Base-by-base conservation (phyloP, 2,329 filamentous ascomycete genomes). In the Botrytis deweyae region DNA sequence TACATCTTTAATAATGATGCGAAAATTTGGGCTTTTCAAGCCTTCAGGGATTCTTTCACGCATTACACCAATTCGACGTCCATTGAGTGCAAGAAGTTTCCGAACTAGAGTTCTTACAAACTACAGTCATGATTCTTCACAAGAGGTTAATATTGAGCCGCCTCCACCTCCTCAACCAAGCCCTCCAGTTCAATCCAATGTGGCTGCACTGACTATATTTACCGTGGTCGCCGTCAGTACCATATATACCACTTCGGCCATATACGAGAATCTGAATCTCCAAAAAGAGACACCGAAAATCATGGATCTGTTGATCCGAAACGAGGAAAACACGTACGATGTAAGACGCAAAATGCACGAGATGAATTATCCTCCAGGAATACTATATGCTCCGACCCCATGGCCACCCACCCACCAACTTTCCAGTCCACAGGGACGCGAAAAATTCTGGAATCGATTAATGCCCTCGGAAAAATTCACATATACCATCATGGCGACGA, bases 291-390 rank as follows among this genome's bases (percentile, higher is more conserved):
- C 52, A 3, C 68, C 42, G 1, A 70, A 38, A 40, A 25, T 70
- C 16, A 14, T 70, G 29, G 10, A 33, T 18, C 20, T 63, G 33
- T 46, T 63, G 9, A 22, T 25, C 22, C 18, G 42, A 22, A n/a
- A 63, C 16, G 33, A 46, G 9, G 42, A 63, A 6, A 63, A 61
- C n/a, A 25, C 40, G 9, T 70, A 70, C 8, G 68, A 70, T 14
- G 22, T 36, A 22, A 61, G 68, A 33, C 68, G 68, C 25, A 70
- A 63, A 62, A 18, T 63, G 22, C 68, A 70, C 14, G 68, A 61
- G 25, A 14, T 63, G n/a, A 44, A 36, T 9, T 61, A 70, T 2
- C 29, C 33, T 12, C 42, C 58, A 20, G 52, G 58, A n/a, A 29
- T 46, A 33, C 12, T 46, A 25, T 63, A 46, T 36, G 20, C 38